phyloP scores from a whole-genome alignment of 1,284 basidiomycete species.

The Cutaneotrichosporon sp. region DNA sequence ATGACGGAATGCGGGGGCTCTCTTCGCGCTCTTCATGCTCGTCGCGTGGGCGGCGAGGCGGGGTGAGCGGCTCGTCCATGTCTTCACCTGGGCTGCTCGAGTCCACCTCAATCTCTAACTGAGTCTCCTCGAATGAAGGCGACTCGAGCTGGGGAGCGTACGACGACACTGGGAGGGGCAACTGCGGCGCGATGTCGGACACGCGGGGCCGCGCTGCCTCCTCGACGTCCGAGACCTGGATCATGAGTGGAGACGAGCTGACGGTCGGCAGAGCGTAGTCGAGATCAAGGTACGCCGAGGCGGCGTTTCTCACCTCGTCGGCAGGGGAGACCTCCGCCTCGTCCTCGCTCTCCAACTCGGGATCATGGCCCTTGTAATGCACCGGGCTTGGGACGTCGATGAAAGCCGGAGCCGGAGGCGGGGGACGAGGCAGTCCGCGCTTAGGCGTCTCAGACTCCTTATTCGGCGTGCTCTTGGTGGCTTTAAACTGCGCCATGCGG shows the following conservation, averaged over 20 bases:
- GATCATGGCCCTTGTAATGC: conserved; percentile 15
- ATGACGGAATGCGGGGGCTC: conserved; percentile 46
- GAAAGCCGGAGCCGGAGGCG: conserved; percentile 33
- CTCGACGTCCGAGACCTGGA: conserved; percentile 14
- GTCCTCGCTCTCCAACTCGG: conserved; percentile 18
- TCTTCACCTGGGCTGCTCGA: conserved; percentile 4
- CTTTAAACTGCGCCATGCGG: conserved; percentile 29
- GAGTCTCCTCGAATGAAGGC: conserved; percentile 6
- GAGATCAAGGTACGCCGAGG: conserved; percentile 31
- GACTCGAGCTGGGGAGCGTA: conserved; percentile 9
- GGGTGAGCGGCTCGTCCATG: conserved; percentile 39
- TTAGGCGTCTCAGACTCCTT: conserved; percentile 23
- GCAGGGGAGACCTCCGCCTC: conserved; percentile 4
- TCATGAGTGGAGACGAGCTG: conserved; percentile 41
- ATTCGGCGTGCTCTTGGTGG: conserved; percentile 20
- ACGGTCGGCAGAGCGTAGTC: conserved; percentile 45
- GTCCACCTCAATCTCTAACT: conserved; percentile 3
- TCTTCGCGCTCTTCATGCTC: conserved; percentile 28
- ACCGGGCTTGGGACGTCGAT: conserved; percentile 44
- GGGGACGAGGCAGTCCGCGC: conserved; percentile 22
- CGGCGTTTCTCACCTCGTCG: conserved; percentile 8
- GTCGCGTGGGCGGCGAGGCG: conserved; percentile 21
- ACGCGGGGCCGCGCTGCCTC: conserved; percentile 14
- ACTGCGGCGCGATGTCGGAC: conserved; percentile 11
- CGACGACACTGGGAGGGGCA: conserved; percentile 13